A percentile compares a stretch with the other conserved stretches of the same genome.
Conservation (phyloP, 306 rosid species). For the Phaseolus lunatus region DNA sequence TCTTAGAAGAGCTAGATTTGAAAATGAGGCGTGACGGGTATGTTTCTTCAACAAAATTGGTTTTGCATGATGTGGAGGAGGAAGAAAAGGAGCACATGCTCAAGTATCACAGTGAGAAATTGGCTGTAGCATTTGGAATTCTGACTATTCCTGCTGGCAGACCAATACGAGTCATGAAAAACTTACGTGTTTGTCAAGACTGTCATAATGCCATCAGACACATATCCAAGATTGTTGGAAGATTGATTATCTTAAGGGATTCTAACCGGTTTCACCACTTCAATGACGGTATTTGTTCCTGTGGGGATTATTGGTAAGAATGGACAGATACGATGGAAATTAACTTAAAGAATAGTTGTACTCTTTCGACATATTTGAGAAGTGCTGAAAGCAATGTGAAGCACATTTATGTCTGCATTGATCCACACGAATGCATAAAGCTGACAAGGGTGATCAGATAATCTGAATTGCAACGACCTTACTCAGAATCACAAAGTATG, state of each 20-base stretch:
- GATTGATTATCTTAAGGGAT: slow-evolving; percentile 77
- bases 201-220: slow-evolving; percentile 82
- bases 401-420: background rate
- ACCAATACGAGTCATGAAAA: slow-evolving; percentile 81
- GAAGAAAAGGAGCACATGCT: slow-evolving; percentile 82
- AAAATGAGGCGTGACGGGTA: slow-evolving; percentile 75
- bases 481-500: slow-evolving; percentile 34
- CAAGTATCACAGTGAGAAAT: slow-evolving; percentile 82
- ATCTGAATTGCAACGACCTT: slow-evolving; percentile 22
- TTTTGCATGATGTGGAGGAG: slow-evolving; percentile 86
- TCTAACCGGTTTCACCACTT: slow-evolving; percentile 86
- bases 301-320: slow-evolving; percentile 83
- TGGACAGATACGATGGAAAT: slow-evolving; percentile 14
- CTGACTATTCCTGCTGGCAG: slow-evolving; percentile 74
- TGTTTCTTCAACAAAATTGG: slow-evolving; percentile 73
- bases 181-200: slow-evolving; percentile 81
- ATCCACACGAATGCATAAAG: slow-evolving; percentile 24
- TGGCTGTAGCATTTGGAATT: slow-evolving; percentile 87
- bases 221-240: slow-evolving; percentile 77
- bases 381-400: too few relatives aligned
- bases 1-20: slow-evolving; percentile 69
- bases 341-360: background rate
- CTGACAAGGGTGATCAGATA: slow-evolving; percentile 27
- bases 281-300: slow-evolving; percentile 69
- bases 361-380: too few relatives aligned